These are phyloP conservation scores for Poa pratensis DNA, from an alignment of 176 grass and related monocot genomes.

Conservation along the genomic window DNA sequence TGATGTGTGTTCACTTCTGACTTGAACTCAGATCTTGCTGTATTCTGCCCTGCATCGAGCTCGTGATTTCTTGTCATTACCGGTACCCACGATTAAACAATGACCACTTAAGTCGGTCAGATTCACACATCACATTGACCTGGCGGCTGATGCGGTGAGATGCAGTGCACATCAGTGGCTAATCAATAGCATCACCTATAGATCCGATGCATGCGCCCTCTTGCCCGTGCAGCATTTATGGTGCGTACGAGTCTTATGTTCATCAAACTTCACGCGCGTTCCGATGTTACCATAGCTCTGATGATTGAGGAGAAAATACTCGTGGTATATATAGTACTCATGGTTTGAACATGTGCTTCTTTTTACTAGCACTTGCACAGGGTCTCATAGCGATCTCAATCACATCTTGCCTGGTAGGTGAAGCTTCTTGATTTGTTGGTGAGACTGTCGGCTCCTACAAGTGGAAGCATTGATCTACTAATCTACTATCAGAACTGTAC, in stretches of 20 bases:
- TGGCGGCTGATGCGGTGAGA: background rate
- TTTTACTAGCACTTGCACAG: background rate
- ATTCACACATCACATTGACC: background rate
- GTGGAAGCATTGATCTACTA: background rate
- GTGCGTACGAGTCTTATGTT: background rate
- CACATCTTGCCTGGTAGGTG: constrained; percentile 1
- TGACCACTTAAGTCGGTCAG: background rate
- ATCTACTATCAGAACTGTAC: too few relatives aligned
- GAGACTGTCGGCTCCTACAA: constrained; percentile 6
- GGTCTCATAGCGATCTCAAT: background rate
- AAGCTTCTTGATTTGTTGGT: constrained; percentile 28
- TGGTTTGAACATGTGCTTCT: background rate
- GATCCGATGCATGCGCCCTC: constrained; percentile 23
- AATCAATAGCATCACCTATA: constrained; percentile 28
- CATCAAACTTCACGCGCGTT: background rate
- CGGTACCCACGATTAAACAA: background rate
- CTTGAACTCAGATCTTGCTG: background rate
- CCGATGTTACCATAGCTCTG: background rate
- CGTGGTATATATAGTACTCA: background rate
- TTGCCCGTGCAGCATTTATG: constrained; percentile 2
- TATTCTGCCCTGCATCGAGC: background rate
- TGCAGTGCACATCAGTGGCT: background rate
- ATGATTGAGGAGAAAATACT: background rate
- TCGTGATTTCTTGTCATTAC: background rate
- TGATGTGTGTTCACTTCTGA: background rate